Evolutionary conservation across 169 alveolate genomes (phyloP), one percentile per base, ranked within the genome.

Genomic region (Neospora caninum): DNA sequence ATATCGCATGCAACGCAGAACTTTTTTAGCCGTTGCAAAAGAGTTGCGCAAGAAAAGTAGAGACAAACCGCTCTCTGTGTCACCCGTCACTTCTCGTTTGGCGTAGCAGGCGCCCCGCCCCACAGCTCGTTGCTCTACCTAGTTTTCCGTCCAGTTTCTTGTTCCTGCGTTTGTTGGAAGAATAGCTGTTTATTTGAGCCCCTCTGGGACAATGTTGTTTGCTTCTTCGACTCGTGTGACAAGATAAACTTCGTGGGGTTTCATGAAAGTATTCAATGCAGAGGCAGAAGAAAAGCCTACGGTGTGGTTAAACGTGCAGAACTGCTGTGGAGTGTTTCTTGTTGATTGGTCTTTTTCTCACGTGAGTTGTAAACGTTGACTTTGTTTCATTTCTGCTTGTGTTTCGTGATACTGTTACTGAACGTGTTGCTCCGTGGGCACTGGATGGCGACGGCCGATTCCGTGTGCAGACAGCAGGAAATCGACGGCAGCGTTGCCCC

Each of bases 41-140:
- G 78, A 1, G 78, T 64, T 64, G 78, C 78, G 78, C 78, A 64
- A 27, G 78, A 64, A 64, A 64, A 64, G 78, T 64, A 64, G 78
- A 64, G 78, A 64, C 78, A 64, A 64, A 29, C 78, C 78, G 10
- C 78, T 64, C 36, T 18, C 64, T 53, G 64, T 58, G 73, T 64
- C 34, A 29, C 78, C 20, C 29, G 34, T 64, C 0, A 29, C 78
- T 64, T 29, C 6, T 64, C 78, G 29, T 64, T 64, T 64, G 78
- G 34, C 78, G 78, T 9, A 53, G 64, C 64, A 64, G 78, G 78
- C 78, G 31, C 78, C 58, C 78, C 78, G 7, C 78, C 78, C 78
- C 78, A 64, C 78, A 64, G 78, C 78, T 29, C 78, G 31, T 64
- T 64, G 34, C 13, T 64, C 78, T 25, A 29, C 31, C 78, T 64